phyloP scores from a whole-genome alignment of 2,329 filamentous ascomycete genomes.

The Beauveria australis region DNA sequence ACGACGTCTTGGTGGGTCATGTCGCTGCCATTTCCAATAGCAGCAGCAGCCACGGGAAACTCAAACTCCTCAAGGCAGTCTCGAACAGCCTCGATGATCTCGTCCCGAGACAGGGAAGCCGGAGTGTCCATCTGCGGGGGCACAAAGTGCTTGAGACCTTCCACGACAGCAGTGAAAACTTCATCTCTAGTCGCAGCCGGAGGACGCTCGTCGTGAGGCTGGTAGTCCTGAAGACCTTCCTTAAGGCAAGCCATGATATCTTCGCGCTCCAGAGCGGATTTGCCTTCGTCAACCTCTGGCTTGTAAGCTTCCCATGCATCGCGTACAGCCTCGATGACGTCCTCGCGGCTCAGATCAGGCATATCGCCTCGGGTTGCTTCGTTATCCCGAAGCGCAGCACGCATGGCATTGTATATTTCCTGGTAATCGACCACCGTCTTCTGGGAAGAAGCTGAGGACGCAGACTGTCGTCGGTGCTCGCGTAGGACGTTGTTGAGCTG shows the following conservation, averaged over 20 bases:
- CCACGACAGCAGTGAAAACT: constrained; percentile 76
- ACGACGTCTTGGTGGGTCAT: constrained; percentile 55
- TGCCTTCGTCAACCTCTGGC: constrained; percentile 83
- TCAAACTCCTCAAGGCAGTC: constrained; percentile 84
- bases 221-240: constrained; percentile 75
- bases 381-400: constrained; percentile 61
- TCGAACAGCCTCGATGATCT: constrained; percentile 74
- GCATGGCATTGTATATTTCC: constrained; percentile 79
- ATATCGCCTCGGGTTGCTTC: constrained; percentile 34
- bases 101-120: constrained; percentile 65
- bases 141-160: constrained; percentile 72
- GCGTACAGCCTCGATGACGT: constrained; percentile 76
- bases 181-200: constrained; percentile 69
- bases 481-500: constrained; percentile 75
- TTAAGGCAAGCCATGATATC: constrained; percentile 82
- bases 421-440: constrained; percentile 62
- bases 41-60: constrained; percentile 55
- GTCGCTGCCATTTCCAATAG: constrained; percentile 38
- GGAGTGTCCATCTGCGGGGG: constrained; percentile 66
- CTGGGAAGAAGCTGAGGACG: constrained; percentile 53
- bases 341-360: constrained; percentile 58
- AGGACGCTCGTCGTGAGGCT: constrained; percentile 42
- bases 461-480: constrained; percentile 64
- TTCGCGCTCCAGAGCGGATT: constrained; percentile 82
- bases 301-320: constrained; percentile 94